phyloP scores from a whole-genome alignment of 176 grass and related monocot genomes.

The Eremochloa ophiuroides region DNA sequence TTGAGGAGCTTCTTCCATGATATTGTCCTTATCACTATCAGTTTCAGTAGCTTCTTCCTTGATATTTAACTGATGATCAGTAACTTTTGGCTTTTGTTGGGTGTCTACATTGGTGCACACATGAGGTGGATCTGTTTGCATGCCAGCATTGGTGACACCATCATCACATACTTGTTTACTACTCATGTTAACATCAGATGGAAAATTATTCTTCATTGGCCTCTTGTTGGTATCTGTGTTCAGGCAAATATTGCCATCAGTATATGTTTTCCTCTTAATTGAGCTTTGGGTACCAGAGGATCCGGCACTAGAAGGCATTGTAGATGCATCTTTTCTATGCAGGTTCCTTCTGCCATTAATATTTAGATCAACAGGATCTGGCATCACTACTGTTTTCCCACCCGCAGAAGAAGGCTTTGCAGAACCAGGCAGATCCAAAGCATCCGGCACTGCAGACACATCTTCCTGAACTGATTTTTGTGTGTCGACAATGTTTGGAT shows the following conservation, averaged over 20 bases:
- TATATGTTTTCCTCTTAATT: constrained; percentile 31
- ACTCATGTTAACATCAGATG: constrained; percentile 24
- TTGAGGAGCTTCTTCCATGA: constrained; percentile 25
- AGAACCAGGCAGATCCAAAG: constrained; percentile 14
- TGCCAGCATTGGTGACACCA: constrained; percentile 4
- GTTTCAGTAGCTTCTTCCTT: constrained; percentile 20
- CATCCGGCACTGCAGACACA: constrained; percentile 19
- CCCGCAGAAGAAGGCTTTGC: constrained; percentile 27
- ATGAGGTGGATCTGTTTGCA: constrained; percentile 16
- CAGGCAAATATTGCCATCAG: constrained; percentile 20
- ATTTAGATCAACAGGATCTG: constrained; percentile 12
- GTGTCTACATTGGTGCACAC: constrained; percentile 28
- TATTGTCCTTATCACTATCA: constrained; percentile 23
- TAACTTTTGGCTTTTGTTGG: constrained; percentile 26
- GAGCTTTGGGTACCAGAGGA: constrained; percentile 28
- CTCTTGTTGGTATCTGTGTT: constrained; percentile 25
- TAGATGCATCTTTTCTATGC: constrained; percentile 14
- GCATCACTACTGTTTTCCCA: background rate
- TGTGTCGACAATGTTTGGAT: constrained; percentile 7
- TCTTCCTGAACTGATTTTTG: constrained; percentile 19
- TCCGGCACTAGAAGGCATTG: constrained; percentile 5
- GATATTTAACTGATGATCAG: constrained; percentile 23
- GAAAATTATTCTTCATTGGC: constrained; percentile 26
- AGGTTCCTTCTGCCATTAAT: constrained; percentile 18
- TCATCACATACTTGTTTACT: constrained; percentile 19